Conservation (phyloP, 2,329 filamentous ascomycete species). For the Incumbomyces delicatus region DNA sequence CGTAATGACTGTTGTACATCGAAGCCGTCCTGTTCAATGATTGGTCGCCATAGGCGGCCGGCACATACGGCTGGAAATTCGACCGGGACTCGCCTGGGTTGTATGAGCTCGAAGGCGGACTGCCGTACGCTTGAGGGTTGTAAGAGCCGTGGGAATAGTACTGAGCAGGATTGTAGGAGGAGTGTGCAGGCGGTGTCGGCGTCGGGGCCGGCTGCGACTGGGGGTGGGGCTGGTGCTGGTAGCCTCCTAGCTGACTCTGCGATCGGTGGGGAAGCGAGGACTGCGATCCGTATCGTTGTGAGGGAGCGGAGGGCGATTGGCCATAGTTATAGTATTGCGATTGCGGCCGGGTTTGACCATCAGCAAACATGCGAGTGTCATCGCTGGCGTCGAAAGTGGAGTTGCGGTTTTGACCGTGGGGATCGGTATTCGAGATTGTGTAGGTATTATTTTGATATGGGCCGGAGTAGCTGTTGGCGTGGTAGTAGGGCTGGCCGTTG, state of each 20-base stretch:
- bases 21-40: constrained; percentile 14
- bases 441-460: constrained; percentile 32
- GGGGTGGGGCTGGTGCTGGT: constrained; percentile 45
- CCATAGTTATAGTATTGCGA: constrained; percentile 6
- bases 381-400: constrained; percentile 70
- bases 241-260: constrained; percentile 35
- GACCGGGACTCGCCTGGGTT: constrained; percentile 2
- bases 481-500: constrained; percentile 41
- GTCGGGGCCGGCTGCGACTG: constrained; percentile 4
- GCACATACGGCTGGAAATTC: constrained; percentile 39
- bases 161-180: constrained; percentile 53
- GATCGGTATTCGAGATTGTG: constrained; percentile 25
- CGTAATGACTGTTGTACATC: constrained; percentile 17
- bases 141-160: constrained; percentile 45
- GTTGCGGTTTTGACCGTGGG: constrained; percentile 42
- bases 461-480: constrained; percentile 25
- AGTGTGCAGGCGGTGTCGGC: constrained; percentile 25
- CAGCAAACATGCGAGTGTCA: constrained; percentile 48
- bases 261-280: constrained; percentile 32
- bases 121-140: constrained; percentile 57
- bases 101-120: constrained; percentile 9
- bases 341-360: constrained; percentile 18
- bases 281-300: constrained; percentile 31
- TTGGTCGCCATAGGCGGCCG: constrained; percentile 37
- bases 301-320: not conserved